Evolutionary conservation across 306 rosid species (phyloP).

Genomic region (Rosa chinensis): DNA sequence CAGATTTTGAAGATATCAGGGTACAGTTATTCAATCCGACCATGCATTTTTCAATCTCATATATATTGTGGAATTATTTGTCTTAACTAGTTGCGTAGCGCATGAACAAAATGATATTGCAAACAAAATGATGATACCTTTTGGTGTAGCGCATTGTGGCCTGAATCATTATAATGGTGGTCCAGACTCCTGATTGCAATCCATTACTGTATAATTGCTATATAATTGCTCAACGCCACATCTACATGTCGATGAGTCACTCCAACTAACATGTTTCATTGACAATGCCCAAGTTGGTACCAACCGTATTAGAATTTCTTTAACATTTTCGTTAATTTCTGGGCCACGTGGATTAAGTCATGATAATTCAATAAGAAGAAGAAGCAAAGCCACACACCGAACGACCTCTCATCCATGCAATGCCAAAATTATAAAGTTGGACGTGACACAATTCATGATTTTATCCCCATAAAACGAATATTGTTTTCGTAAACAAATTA

Average conservation of each 20-base stretch:
- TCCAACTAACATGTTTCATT: constrained; percentile 5
- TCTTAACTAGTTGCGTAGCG: neutral
- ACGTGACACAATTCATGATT: neutral
- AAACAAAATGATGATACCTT: neutral
- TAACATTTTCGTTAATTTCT: neutral
- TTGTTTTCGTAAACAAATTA: no score
- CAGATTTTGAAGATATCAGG: no score
- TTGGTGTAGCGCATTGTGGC: constrained; percentile 3
- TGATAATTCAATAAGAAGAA: neutral
- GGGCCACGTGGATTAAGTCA: neutral
- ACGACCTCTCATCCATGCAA: neutral
- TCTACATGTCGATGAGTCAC: constrained; percentile 2
- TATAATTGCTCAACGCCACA: neutral
- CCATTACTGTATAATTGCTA: neutral
- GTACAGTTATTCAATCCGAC: no score
- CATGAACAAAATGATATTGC: neutral
- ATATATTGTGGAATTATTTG: neutral
- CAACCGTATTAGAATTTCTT: neutral
- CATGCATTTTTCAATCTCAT: neutral
- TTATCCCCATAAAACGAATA: neutral
- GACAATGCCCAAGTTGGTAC: neutral
- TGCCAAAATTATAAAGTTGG: constrained; percentile 9
- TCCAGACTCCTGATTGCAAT: neutral
- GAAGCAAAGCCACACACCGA: neutral
- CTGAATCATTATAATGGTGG: neutral